phyloP scores from a whole-genome alignment of 768 basidiomycete species.

The Mycena chlorophos region DNA sequence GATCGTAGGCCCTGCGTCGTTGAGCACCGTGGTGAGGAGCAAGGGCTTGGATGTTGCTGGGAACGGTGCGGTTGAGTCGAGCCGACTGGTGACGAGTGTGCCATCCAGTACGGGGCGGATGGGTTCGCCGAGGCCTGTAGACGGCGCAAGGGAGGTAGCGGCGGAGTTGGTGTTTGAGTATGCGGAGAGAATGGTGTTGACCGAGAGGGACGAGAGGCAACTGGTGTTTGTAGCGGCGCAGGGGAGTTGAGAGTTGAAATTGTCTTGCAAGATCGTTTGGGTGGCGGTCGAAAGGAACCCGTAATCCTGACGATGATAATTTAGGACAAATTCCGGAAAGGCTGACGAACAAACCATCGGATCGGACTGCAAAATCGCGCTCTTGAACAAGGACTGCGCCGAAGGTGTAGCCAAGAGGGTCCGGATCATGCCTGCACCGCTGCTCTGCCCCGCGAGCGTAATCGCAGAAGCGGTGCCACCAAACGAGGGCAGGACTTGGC shows the following conservation, averaged over 20 bases:
- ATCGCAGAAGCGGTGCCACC: conserved; percentile 65
- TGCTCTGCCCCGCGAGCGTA: conserved; percentile 81
- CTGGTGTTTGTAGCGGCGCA: conserved; percentile 46
- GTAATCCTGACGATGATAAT: conserved; percentile 51
- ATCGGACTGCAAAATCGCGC: conserved; percentile 82
- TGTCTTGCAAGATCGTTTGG: conserved; percentile 53
- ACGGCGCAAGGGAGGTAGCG: conserved; percentile 48
- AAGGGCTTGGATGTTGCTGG: conserved; percentile 63
- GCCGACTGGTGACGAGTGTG: conserved; percentile 58
- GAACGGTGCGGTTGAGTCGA: conserved; percentile 63
- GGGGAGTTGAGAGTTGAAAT: conserved; percentile 48
- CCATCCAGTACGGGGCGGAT: conserved; percentile 69
- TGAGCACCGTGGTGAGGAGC: conserved; percentile 64
- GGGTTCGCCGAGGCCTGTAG: conserved; percentile 56
- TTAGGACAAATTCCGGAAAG: not conserved
- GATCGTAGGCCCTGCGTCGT: conserved; percentile 70
- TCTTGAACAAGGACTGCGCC: conserved; percentile 68
- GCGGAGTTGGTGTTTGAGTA: conserved; percentile 47
- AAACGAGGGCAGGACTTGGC: conserved; percentile 58
- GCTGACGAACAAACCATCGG: conserved; percentile 60
- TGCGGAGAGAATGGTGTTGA: conserved; percentile 53
- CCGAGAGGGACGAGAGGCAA: conserved; percentile 53
- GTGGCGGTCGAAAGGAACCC: conserved; percentile 61
- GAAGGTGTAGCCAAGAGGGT: conserved; percentile 72
- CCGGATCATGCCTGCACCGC: conserved; percentile 75